Evolutionary conservation across 495 filamentous ascomycete genomes (phyloP).

Genomic region (Aspergillus indologenus): DNA sequence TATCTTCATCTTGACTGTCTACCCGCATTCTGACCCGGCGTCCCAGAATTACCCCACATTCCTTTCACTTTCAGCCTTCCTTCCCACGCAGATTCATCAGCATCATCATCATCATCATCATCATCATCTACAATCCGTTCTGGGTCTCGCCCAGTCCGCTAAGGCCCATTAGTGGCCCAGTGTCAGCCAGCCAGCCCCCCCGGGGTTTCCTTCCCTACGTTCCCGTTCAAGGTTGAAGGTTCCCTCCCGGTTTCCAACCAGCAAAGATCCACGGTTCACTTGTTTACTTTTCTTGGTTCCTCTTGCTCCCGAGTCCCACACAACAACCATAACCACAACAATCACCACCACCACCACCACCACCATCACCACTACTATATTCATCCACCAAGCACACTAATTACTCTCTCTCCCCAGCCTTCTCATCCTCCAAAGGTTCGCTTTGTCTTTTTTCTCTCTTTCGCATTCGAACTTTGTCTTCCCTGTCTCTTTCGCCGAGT

Average conservation of each 20-base stretch:
- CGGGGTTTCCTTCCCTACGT: slow-evolving; percentile 6
- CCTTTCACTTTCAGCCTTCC: neutral
- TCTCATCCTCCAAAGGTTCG: too few relatives aligned
- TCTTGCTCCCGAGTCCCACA: too few relatives aligned
- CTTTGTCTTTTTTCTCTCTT: neutral
- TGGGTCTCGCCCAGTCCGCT: slow-evolving; percentile 20
- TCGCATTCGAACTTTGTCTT: neutral
- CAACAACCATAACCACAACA: too few relatives aligned
- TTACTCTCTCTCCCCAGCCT: too few relatives aligned
- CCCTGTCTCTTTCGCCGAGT: neutral
- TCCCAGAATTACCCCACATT: slow-evolving; percentile 14
- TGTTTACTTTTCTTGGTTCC: slow-evolving; percentile 16
- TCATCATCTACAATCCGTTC: neutral
- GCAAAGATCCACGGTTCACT: slow-evolving; percentile 42
- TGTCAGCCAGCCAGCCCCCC: too few relatives aligned
- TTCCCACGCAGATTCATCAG: neutral
- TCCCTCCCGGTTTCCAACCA: slow-evolving; percentile 15
- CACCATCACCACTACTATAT: too few relatives aligned
- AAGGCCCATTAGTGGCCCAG: slow-evolving; percentile 26
- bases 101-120: neutral
- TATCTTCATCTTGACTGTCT: slow-evolving; percentile 1
- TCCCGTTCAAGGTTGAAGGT: too few relatives aligned
- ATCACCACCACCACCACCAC: too few relatives aligned
- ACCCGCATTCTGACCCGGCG: slow-evolving; percentile 4
- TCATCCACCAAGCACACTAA: too few relatives aligned